These are phyloP conservation scores for Corylus americana DNA, from an alignment of 306 rosid species.

Conservation along the genomic window DNA sequence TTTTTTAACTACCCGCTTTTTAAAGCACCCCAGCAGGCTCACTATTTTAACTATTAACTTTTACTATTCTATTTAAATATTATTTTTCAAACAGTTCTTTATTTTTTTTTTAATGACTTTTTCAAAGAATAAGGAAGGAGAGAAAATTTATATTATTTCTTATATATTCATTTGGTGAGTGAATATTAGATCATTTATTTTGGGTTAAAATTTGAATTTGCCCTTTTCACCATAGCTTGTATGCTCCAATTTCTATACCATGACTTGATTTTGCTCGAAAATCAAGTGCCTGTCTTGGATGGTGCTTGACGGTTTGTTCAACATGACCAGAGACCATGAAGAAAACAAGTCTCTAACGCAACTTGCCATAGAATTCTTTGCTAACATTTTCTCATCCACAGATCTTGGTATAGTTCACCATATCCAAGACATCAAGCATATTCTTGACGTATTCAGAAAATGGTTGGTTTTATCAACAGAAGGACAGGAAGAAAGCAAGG, in stretches of 20 bases:
- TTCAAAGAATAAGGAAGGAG: no score
- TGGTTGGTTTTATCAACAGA: background rate
- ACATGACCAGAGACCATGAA: background rate
- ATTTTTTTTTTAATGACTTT: no score
- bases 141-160: no score
- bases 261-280: slow-evolving; percentile 20
- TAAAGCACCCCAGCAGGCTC: no score
- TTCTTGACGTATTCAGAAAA: slow-evolving; percentile 14
- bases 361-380: background rate
- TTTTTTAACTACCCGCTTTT: no score
- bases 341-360: background rate
- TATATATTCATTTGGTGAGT: no score
- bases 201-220: background rate
- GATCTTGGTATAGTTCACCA: accelerated
- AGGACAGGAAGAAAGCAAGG: background rate
- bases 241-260: background rate
- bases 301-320: slow-evolving; percentile 9
- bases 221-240: no score
- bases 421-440: slow-evolving; percentile 3
- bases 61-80: no score
- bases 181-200: no score
- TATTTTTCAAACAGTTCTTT: no score
- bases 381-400: background rate
- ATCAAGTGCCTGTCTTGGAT: slow-evolving; percentile 9
- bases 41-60: no score